Percentiles rank a stretch among this genome's conserved stretches.
Evolutionary conservation across 805 yeast genomes (phyloP).

Genomic region (Monosporozyma unispora): DNA sequence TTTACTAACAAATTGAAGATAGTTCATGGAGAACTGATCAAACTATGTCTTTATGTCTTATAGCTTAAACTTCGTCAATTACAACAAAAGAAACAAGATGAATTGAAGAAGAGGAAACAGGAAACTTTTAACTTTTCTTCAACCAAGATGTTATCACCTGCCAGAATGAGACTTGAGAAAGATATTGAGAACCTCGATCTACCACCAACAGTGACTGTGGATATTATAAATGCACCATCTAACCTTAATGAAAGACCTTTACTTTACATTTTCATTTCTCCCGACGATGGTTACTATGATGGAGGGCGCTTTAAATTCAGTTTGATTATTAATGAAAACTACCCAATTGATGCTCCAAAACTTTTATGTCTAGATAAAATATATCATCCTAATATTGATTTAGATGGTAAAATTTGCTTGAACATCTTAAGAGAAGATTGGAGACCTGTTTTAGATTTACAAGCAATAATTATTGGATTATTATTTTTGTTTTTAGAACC

Average conservation of each 20-base stretch:
- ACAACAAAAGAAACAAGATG: conserved; percentile 17
- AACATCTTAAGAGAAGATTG: conserved; percentile 91
- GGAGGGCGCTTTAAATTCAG: conserved; percentile 42
- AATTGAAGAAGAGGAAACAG: neutral
- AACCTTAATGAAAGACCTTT: conserved; percentile 7
- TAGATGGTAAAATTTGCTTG: conserved; percentile 83
- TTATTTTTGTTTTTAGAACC: conserved; percentile 83
- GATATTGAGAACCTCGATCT: conserved; percentile 21
- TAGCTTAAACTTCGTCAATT: conserved; percentile 23
- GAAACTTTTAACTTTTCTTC: neutral
- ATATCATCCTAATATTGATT: conserved; percentile 90
- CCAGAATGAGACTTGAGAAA: conserved; percentile 18
- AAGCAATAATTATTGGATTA: conserved; percentile 74
- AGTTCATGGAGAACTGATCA: neutral
- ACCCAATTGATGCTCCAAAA: conserved; percentile 90
- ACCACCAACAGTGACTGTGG: conserved; percentile 17
- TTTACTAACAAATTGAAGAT: neutral
- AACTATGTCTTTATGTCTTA: neutral
- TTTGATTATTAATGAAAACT: conserved; percentile 58
- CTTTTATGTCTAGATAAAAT: conserved; percentile 63
- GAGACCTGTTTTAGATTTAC: conserved; percentile 85
- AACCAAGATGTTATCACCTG: conserved; percentile 7
- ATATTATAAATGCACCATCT: conserved; percentile 5
- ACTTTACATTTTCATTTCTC: conserved; percentile 15
- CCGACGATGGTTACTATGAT: conserved; percentile 26